Evolutionary conservation across 2,329 filamentous ascomycete species (phyloP).

Genomic region (Aspergillus sp.): DNA sequence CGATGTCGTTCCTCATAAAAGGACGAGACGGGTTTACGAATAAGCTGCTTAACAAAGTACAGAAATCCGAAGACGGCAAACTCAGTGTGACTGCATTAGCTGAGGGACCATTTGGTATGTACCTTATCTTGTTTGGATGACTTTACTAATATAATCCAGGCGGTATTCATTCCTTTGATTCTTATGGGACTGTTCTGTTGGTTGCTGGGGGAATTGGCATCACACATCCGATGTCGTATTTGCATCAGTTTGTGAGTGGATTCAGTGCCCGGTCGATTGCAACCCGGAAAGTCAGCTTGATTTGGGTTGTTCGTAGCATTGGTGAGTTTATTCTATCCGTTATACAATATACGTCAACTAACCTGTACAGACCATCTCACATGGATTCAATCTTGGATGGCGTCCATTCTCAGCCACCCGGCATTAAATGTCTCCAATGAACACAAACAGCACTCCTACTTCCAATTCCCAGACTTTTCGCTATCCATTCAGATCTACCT

Average conservation of each 20-base stretch:
- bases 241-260: constrained; percentile 24
- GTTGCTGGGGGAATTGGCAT: constrained; percentile 35
- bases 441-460: constrained; percentile 18
- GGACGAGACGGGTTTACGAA: constrained; percentile 29
- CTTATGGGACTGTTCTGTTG: constrained; percentile 29
- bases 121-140: background rate
- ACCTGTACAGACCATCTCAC: constrained; percentile 24
- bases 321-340: constrained; percentile 11
- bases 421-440: constrained; percentile 14
- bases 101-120: constrained; percentile 32
- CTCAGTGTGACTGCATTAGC: constrained; percentile 25
- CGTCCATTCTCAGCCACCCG: constrained; percentile 22
- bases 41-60: constrained; percentile 23
- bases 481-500: constrained; percentile 26
- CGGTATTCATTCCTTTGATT: constrained; percentile 24
- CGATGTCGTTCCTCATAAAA: constrained; percentile 30
- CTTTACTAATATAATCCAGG: constrained; percentile 12
- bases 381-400: constrained; percentile 34
- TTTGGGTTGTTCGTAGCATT: constrained; percentile 30
- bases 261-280: constrained; percentile 18
- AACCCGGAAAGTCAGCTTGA: constrained; percentile 22
- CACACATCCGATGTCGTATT: constrained; percentile 30
- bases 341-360: background rate
- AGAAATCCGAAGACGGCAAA: constrained; percentile 17
- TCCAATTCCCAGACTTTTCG: constrained; percentile 18